Evolutionary conservation across 2,329 filamentous ascomycete species (phyloP).

Genomic region (Alternaria sp.): DNA sequence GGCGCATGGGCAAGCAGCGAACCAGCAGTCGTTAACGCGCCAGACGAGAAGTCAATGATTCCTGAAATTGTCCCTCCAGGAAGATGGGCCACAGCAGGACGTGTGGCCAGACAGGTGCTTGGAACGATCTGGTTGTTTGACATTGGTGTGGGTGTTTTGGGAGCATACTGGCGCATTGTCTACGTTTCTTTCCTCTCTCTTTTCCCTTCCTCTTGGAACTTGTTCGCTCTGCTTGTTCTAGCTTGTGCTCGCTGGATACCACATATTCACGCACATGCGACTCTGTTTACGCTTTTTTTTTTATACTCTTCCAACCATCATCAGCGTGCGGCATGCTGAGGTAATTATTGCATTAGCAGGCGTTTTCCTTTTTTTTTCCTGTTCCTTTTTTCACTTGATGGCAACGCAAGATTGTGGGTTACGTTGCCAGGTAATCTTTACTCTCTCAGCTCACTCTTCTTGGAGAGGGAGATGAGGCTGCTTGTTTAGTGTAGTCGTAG

Average conservation of each 20-base stretch:
- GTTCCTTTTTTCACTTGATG: neutral
- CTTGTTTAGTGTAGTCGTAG: neutral
- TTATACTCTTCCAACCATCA: neutral
- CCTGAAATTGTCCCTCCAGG: neutral
- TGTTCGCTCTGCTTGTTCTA: neutral
- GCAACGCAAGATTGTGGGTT: neutral
- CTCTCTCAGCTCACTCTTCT: neutral
- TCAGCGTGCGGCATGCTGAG: slow-evolving; percentile 10
- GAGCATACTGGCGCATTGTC: slow-evolving; percentile 6
- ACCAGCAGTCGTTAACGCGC: slow-evolving; percentile 14
- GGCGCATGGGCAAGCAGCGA: slow-evolving; percentile 79
- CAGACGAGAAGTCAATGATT: neutral
- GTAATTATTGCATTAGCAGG: slow-evolving; percentile 8
- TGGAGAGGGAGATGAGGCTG: neutral
- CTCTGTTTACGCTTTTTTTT: neutral
- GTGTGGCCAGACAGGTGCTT: neutral
- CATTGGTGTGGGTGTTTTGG: neutral
- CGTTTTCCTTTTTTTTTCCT: neutral
- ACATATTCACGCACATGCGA: slow-evolving; percentile 3
- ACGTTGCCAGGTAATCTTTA: slow-evolving; percentile 1
- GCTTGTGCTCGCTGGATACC: slow-evolving; percentile 7
- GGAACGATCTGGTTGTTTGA: neutral
- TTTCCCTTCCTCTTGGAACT: neutral
- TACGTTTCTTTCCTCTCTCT: neutral
- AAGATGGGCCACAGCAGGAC: neutral